Conservation (phyloP, 495 filamentous ascomycete genomes). For the Lasiosphaeria hispida region DNA sequence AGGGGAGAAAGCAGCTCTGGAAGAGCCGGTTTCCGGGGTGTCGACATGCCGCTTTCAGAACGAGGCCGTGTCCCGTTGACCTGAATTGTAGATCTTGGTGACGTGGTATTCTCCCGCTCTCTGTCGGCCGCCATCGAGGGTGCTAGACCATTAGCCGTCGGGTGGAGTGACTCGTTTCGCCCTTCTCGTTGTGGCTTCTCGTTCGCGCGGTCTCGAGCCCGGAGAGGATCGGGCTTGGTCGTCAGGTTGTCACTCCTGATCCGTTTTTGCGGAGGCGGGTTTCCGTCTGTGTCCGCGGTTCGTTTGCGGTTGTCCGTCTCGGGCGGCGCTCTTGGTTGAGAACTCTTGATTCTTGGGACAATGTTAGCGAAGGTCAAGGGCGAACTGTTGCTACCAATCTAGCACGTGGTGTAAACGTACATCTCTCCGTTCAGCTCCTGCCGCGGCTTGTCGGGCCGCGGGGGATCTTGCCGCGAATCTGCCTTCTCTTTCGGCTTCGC, state of each 20-base stretch:
- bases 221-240: slow-evolving; percentile 25
- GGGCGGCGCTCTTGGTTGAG: slow-evolving; percentile 19
- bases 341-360: slow-evolving; percentile 17
- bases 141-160: slow-evolving; percentile 36
- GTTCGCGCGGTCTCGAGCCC: slow-evolving; percentile 21
- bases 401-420: slow-evolving; percentile 14
- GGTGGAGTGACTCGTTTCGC: slow-evolving; percentile 23
- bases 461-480: slow-evolving; percentile 21
- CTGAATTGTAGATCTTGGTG: slow-evolving; percentile 40
- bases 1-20: slow-evolving; percentile 44
- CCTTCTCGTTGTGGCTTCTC: slow-evolving; percentile 27
- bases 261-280: slow-evolving; percentile 37
- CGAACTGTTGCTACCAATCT: neutral
- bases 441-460: slow-evolving; percentile 26
- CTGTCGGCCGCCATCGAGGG: slow-evolving; percentile 22
- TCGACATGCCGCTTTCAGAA: slow-evolving; percentile 29
- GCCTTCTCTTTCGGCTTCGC: slow-evolving; percentile 27
- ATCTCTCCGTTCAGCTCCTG: slow-evolving; percentile 30
- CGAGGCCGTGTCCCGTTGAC: slow-evolving; percentile 42
- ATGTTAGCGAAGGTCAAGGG: slow-evolving; percentile 20
- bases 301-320: slow-evolving; percentile 42
- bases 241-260: slow-evolving; percentile 33
- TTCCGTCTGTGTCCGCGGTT: slow-evolving; percentile 35
- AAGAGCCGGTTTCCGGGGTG: slow-evolving; percentile 37
- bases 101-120: slow-evolving; percentile 34